Percentiles rank a stretch among this genome's conserved stretches.
These are phyloP conservation scores for Termitomyces sp. DNA, from an alignment of 768 basidiomycete species.

Conservation along the genomic window DNA sequence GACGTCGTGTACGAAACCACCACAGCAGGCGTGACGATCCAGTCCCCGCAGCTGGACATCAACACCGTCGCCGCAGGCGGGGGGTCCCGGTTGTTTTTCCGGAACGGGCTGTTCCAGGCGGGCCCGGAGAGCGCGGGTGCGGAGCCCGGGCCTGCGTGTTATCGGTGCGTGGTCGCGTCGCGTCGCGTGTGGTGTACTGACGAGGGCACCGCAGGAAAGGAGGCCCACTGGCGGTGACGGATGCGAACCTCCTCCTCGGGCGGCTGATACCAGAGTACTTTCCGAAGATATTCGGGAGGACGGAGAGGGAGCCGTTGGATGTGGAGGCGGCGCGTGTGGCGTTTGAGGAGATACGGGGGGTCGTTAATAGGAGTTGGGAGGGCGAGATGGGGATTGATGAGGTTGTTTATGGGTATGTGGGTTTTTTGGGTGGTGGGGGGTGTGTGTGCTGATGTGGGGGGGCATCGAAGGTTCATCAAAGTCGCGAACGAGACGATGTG, in stretches of 20 bases:
- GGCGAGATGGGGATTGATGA: constrained; percentile 70
- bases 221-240: constrained; percentile 88
- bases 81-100: constrained; percentile 84
- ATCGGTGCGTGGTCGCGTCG: constrained; percentile 49
- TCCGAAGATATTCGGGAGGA: constrained; percentile 92
- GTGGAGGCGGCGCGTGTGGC: constrained; percentile 60
- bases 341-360: constrained; percentile 64
- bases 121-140: constrained; percentile 95
- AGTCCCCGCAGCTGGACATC: constrained; percentile 91
- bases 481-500: constrained; percentile 98
- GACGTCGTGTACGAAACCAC: constrained; percentile 95
- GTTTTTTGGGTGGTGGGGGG: too few species aligned
- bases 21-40: constrained; percentile 90
- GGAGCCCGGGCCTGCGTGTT: constrained; percentile 90
- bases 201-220: too few species aligned
- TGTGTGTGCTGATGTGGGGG: too few species aligned
- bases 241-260: constrained; percentile 89
- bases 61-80: constrained; percentile 97
- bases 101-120: constrained; percentile 86
- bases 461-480: constrained; percentile 76
- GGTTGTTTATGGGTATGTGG: constrained; percentile 80
- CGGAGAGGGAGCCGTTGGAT: constrained; percentile 83
- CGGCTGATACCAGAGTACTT: constrained; percentile 88
- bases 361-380: constrained; percentile 67
- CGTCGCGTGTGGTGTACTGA: too few species aligned